Percentiles rank a stretch among this genome's conserved stretches.
Conservation (phyloP, 768 basidiomycete species). For the Coprinopsis sp. region DNA sequence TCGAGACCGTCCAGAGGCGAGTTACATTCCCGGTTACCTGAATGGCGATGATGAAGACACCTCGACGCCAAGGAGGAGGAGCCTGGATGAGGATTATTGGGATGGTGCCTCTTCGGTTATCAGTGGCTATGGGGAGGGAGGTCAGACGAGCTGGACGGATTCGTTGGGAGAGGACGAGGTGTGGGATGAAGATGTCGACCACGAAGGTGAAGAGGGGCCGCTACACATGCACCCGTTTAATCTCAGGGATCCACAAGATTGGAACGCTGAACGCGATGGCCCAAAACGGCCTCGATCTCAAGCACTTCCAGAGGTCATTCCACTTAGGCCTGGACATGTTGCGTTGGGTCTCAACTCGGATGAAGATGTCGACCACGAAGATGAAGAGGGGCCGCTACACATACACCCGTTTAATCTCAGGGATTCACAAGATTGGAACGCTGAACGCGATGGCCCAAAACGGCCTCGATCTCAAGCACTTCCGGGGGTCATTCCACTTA, state of each 20-base stretch:
- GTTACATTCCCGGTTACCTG: not conserved
- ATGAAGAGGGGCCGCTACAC: slow-evolving; percentile 16
- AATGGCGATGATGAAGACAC: not conserved
- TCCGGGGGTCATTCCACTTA: too few species aligned
- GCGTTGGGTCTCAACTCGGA: slow-evolving; percentile 8
- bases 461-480: too few species aligned
- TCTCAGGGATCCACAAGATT: too few species aligned
- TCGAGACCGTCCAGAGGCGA: not conserved
- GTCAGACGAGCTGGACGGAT: slow-evolving; percentile 4
- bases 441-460: not conserved
- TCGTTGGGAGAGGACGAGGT: slow-evolving; percentile 2
- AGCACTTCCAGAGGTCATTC: too few species aligned
- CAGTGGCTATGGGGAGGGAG: slow-evolving; percentile 9
- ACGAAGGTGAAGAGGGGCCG: slow-evolving; percentile 14
- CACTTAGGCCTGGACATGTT: not conserved
- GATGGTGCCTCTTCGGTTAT: slow-evolving; percentile 9
- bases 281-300: not conserved
- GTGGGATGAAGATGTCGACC: not conserved
- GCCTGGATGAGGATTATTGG: not conserved
- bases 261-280: slow-evolving; percentile 2
- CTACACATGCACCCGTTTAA: too few species aligned
- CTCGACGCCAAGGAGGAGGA: not conserved
- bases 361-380: slow-evolving; percentile 3
- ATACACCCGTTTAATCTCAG: too few species aligned
- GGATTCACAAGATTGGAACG: slow-evolving; percentile 6